A percentile compares a stretch with the other conserved stretches of the same genome.
These are phyloP conservation scores for Bromus sterilis DNA, from an alignment of 176 grass and related monocot genomes.

Conservation along the genomic window DNA sequence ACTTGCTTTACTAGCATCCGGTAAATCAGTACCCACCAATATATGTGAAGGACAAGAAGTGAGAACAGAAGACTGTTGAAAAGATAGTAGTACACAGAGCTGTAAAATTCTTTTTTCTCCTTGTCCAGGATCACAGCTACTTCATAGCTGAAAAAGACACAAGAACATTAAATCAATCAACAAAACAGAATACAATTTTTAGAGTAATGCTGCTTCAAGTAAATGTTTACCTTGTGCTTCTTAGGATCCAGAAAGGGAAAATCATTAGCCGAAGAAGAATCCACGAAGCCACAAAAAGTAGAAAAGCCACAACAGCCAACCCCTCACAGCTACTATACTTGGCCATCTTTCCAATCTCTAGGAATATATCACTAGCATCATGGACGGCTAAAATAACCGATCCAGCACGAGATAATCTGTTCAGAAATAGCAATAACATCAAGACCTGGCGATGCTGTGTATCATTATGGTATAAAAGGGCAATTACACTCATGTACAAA, in stretches of 20 bases:
- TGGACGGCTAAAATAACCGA: slow-evolving; percentile 77
- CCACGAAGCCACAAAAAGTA: slow-evolving; percentile 74
- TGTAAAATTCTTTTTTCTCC: slow-evolving; percentile 56
- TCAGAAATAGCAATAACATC: slow-evolving; percentile 6
- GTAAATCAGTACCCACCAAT: slow-evolving; percentile 86
- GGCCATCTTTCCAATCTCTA: slow-evolving; percentile 88
- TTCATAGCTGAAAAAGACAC: slow-evolving; percentile 62
- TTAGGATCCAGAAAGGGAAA: slow-evolving; percentile 84
- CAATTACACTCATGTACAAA: slow-evolving; percentile 4
- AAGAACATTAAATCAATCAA: slow-evolving; percentile 1
- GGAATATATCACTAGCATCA: slow-evolving; percentile 86
- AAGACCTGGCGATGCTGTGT: not conserved
- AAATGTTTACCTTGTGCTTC: slow-evolving; percentile 79
- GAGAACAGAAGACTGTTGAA: slow-evolving; percentile 91
- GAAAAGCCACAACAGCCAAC: slow-evolving; percentile 58
- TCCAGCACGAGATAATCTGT: slow-evolving; percentile 78
- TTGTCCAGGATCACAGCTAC: slow-evolving; percentile 65
- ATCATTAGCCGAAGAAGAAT: slow-evolving; percentile 74
- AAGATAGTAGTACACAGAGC: slow-evolving; percentile 87
- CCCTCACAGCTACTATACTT: slow-evolving; percentile 78
- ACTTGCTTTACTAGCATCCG: slow-evolving; percentile 90
- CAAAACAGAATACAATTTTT: not conserved
- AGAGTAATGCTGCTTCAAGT: not conserved
- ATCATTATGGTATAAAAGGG: slow-evolving; percentile 1
- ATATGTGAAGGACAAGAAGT: slow-evolving; percentile 83